Percentiles rank a stretch among this genome's conserved stretches.
Evolutionary conservation across 345 rosid genomes (phyloP).

Genomic region (Hirschfeldia incana): DNA sequence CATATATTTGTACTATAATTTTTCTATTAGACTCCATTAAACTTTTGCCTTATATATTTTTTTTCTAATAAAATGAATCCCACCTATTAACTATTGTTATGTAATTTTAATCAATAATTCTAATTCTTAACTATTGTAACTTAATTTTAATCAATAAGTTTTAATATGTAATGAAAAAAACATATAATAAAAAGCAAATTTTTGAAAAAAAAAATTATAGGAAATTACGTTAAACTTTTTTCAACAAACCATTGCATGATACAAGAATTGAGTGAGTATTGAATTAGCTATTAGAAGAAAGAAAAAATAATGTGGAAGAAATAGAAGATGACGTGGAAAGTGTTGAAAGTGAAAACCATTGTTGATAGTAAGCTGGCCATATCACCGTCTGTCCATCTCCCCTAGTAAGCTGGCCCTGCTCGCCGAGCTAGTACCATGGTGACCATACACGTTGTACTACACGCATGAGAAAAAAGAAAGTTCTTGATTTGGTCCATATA

Average conservation of each 20-base stretch:
- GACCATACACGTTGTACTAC: background rate
- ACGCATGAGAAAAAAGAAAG: background rate
- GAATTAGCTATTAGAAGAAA: background rate
- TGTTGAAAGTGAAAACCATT: background rate
- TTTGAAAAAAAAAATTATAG: background rate
- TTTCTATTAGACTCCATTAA: too few relatives aligned
- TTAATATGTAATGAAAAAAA: background rate
- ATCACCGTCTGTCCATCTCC: background rate
- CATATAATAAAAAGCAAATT: background rate
- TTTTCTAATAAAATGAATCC: too few relatives aligned
- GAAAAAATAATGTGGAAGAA: background rate
- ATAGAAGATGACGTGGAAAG: background rate
- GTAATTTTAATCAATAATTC: background rate
- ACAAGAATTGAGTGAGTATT: too few relatives aligned
- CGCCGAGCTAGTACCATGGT: background rate
- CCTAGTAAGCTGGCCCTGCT: background rate
- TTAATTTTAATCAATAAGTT: background rate
- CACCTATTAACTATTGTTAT: background rate
- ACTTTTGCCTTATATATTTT: too few relatives aligned
- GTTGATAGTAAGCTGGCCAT: background rate
- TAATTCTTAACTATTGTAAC: too few relatives aligned
- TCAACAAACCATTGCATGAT: background rate
- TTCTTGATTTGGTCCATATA: background rate
- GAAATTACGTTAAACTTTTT: too few relatives aligned
- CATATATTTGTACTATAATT: too few relatives aligned